These are phyloP conservation scores for Cladosporium halotolerans DNA, from an alignment of 2,329 filamentous ascomycete species.

Conservation along the genomic window DNA sequence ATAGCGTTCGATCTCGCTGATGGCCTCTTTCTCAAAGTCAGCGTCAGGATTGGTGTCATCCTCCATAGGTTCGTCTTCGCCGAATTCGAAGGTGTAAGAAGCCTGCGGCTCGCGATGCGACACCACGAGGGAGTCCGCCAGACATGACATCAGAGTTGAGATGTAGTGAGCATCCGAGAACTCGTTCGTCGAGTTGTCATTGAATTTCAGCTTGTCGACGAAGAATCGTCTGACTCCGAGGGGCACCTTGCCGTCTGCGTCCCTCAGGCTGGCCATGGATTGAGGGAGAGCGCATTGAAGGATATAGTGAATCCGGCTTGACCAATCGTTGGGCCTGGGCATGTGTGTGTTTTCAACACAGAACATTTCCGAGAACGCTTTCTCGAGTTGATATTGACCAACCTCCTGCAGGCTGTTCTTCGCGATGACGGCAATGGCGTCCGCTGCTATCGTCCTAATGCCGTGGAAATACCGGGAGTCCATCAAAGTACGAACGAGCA, in stretches of 20 bases:
- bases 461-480: conserved; percentile 91
- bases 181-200: conserved; percentile 84
- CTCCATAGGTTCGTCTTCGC: conserved; percentile 43
- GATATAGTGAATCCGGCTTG: conserved; percentile 75
- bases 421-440: conserved; percentile 67
- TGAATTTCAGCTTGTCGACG: conserved; percentile 82
- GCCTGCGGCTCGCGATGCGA: conserved; percentile 25
- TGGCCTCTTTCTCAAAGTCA: conserved; percentile 49
- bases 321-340: conserved; percentile 85
- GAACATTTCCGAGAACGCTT: conserved; percentile 80
- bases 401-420: conserved; percentile 59
- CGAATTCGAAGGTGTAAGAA: conserved; percentile 31
- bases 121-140: conserved; percentile 50
- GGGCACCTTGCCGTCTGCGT: conserved; percentile 69
- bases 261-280: conserved; percentile 72
- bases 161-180: conserved; percentile 90
- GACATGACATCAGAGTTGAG: conserved; percentile 64
- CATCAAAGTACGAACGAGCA: conserved; percentile 82
- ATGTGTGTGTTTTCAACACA: conserved; percentile 69
- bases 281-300: conserved; percentile 78
- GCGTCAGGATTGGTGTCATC: conserved; percentile 47
- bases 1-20: conserved; percentile 58
- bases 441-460: conserved; percentile 78
- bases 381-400: conserved; percentile 76
- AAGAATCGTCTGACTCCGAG: conserved; percentile 75